Base-by-base conservation (phyloP, 345 rosid species). In the Eucalyptus grandis region DNA sequence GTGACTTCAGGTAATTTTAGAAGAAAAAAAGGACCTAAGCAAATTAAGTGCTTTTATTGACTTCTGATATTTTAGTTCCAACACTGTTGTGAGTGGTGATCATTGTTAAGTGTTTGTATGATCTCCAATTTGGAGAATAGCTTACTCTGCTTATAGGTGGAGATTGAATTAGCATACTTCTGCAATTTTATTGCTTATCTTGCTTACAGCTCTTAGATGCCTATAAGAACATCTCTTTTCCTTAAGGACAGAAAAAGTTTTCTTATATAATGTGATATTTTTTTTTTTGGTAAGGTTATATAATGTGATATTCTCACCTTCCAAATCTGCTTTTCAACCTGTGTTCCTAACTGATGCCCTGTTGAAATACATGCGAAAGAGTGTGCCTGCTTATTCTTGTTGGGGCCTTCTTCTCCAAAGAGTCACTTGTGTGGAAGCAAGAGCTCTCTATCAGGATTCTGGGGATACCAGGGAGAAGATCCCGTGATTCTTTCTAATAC, bases 1-100 rank as follows among this genome's bases (percentile, higher is more conserved):
- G 90, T 91, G 86, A 89, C 91, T 89, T 90, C 90, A 89, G 95
- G 95, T 93, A 72, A 72, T 34, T 34, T 72, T 34, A 40, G 60
- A 5, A 5, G 17, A 31, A 30, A 50, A 31, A n/a, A 34, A 34
- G 19, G 22, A 62, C 86, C 49, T 83, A 26, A 44, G 62, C 44
- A 26, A 62, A 60, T 49, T 49, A n/a, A 56, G 8, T 54, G 81
- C 88, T 53, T 77, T 14, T 44, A 87, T 54, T 37, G 60, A 54
- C 88, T 44, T 87, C 88, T 53, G 47, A 77, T 77, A 40, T 77
- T 77, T 77, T 77, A 77, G 47, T 77, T 77, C 85, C 47, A 77
- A 22, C 47, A 21, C 44, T 21, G 85, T 77, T 77, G 82, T 17
- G 85, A 77, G 30, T 77, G 3, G 47, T 0, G 4, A 21, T 77